These are phyloP conservation scores for Rhodotorula sp. DNA, from an alignment of 1,284 basidiomycete species.

Conservation along the genomic window DNA sequence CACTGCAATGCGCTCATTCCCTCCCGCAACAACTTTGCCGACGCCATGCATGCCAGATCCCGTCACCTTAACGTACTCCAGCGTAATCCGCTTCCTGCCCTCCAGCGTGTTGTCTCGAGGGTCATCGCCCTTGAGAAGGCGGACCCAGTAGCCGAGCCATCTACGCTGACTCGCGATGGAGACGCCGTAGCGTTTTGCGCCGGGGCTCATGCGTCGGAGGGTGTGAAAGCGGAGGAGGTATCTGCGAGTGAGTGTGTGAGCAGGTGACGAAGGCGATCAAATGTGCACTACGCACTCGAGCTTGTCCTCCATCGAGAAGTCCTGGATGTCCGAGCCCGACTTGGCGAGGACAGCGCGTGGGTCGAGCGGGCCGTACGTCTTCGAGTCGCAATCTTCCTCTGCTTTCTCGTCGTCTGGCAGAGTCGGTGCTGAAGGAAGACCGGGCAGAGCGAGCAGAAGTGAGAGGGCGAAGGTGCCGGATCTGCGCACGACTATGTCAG, in stretches of 20 bases:
- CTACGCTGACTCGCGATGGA: constrained; percentile 39
- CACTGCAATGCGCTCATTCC: constrained; percentile 20
- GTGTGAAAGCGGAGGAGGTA: constrained; percentile 40
- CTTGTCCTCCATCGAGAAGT: constrained; percentile 8
- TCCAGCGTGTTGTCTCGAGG: background rate
- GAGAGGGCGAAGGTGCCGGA: constrained; percentile 31
- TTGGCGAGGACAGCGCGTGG: background rate
- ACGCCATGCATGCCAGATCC: constrained; percentile 12
- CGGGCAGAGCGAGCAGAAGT: constrained; percentile 18
- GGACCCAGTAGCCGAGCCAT: constrained; percentile 35
- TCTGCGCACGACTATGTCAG: background rate
- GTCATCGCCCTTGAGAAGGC: constrained; percentile 30
- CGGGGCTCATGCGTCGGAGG: constrained; percentile 36
- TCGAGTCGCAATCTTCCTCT: background rate
- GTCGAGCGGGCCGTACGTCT: constrained; percentile 12
- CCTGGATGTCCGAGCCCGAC: background rate
- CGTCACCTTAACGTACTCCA: constrained; percentile 19
- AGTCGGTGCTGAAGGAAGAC: constrained; percentile 9
- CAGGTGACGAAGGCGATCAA: background rate
- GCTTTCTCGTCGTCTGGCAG: background rate
- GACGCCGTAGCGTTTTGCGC: constrained; percentile 29
- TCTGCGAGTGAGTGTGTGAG: background rate
- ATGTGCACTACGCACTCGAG: constrained; percentile 10
- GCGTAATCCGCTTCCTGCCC: background rate
- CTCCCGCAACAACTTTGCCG: constrained; percentile 8